These are phyloP conservation scores for Ceratobasidium sp. DNA, from an alignment of 1,284 basidiomycete species.

Conservation along the genomic window DNA sequence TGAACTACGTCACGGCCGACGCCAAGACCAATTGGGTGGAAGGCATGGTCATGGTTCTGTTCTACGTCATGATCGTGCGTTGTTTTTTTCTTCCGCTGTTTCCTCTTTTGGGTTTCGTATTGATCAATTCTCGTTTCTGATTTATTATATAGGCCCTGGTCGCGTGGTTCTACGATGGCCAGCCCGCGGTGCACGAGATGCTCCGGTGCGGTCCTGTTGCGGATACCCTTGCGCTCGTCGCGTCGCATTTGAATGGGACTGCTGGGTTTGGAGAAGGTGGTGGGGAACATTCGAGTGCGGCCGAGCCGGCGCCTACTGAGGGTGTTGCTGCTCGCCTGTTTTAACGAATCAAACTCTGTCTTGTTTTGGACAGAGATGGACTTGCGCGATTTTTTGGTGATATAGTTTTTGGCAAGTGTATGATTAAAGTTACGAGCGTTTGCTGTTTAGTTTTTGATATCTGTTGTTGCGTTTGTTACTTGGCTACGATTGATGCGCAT, in stretches of 20 bases:
- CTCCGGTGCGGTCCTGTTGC: conserved; percentile 23
- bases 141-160: conserved; percentile 40
- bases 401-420: neutral
- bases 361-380: neutral
- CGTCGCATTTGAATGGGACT: neutral
- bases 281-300: neutral
- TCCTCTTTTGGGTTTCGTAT: neutral
- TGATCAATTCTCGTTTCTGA: neutral
- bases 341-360: neutral
- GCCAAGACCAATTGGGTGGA: conserved; percentile 47
- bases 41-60: conserved; percentile 46
- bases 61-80: conserved; percentile 45
- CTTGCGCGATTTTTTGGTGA: neutral
- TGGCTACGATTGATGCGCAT: no score
- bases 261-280: neutral
- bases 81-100: neutral
- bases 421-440: neutral
- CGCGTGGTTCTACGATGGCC: conserved; percentile 47
- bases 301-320: neutral
- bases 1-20: conserved; percentile 48
- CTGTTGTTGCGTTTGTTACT: neutral
- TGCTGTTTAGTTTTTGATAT: neutral
- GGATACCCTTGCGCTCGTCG: conserved; percentile 25
- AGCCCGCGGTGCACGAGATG: conserved; percentile 38
- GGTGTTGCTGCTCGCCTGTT: neutral